A percentile compares a stretch with the other conserved stretches of the same genome.
phyloP scores from a whole-genome alignment of 139 green algal species.

The Coelastrella sp. region DNA sequence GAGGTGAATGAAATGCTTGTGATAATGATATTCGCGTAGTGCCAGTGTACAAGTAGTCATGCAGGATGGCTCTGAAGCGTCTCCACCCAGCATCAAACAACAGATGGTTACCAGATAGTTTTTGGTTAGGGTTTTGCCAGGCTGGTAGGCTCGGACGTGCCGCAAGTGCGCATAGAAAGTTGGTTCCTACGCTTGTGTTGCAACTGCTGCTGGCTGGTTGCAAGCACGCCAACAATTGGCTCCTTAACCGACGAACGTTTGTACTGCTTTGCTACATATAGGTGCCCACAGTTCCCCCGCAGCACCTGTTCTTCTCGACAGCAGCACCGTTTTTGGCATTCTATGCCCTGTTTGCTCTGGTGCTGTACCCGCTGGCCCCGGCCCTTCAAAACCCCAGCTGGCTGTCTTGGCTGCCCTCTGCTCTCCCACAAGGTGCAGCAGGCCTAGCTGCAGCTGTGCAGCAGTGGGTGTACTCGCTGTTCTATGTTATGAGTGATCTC shows the following conservation, averaged over 20 bases:
- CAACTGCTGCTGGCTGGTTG: background rate
- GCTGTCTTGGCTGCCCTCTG: background rate
- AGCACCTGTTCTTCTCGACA: conserved; percentile 75
- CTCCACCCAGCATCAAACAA: no score
- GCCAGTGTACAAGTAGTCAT: no score
- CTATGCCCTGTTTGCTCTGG: conserved; percentile 78
- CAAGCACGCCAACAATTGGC: background rate
- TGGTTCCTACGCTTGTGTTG: no score
- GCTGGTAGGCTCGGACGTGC: no score
- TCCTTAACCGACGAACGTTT: background rate
- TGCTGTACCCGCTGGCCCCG: conserved; percentile 77
- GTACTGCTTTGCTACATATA: background rate
- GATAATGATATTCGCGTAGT: no score
- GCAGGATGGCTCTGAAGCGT: no score
- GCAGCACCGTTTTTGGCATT: conserved; percentile 74
- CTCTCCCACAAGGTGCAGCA: background rate
- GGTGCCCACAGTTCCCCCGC: conserved; percentile 64
- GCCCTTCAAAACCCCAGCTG: conserved; percentile 68
- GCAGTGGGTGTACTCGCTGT: conserved; percentile 96
- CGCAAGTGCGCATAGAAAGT: no score
- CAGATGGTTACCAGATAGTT: no score
- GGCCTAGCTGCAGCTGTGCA: conserved; percentile 72
- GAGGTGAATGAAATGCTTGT: no score
- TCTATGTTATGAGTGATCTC: conserved; percentile 96
- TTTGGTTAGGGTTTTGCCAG: no score